phyloP scores from a whole-genome alignment of 305 asterid genomes.

The Fraxinus platypoda region DNA sequence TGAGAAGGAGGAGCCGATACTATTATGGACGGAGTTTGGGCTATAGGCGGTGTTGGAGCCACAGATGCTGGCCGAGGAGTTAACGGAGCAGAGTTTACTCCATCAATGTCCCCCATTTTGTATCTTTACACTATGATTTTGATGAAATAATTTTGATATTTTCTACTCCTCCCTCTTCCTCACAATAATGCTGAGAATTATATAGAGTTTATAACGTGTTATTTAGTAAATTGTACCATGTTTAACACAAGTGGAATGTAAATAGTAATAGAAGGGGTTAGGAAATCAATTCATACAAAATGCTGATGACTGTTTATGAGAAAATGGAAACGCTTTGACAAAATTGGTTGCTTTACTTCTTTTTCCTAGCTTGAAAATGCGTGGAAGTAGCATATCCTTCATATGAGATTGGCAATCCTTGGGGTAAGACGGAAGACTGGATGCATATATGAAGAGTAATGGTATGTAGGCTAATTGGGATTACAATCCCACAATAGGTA shows the following conservation, averaged over 20 bases:
- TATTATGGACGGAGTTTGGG: conserved; percentile 16
- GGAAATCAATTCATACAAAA: background rate
- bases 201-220: background rate
- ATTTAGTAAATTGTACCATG: background rate
- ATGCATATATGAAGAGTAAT: background rate
- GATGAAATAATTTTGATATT: background rate
- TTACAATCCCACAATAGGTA: too few species aligned
- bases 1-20: conserved; percentile 49
- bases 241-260: background rate
- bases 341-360: background rate
- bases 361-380: background rate
- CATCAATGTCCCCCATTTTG: background rate
- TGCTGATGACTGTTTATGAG: background rate
- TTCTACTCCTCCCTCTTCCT: background rate
- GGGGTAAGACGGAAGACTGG: background rate
- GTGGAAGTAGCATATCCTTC: background rate
- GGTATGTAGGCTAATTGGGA: too few species aligned
- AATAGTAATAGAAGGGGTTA: background rate
- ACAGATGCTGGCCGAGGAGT: conserved; percentile 28
- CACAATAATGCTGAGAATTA: background rate
- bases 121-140: background rate
- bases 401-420: background rate
- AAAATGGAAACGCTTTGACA: background rate
- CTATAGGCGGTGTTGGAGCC: conserved; percentile 29
- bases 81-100: conserved; percentile 27